phyloP scores from a whole-genome alignment of 129 eudicot genomes.

The Flaveria linearis region DNA sequence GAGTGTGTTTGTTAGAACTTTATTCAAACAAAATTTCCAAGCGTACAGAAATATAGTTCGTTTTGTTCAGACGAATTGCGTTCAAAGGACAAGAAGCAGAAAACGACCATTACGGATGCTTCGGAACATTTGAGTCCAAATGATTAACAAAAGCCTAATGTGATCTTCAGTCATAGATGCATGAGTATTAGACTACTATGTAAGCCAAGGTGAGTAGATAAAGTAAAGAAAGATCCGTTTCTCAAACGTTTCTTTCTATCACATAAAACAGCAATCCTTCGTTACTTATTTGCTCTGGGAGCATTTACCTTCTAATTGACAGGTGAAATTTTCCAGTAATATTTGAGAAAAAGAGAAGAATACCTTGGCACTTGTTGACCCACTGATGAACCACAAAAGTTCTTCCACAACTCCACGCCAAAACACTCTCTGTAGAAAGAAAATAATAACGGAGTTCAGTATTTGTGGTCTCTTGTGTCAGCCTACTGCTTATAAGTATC shows the following conservation, averaged over 20 bases:
- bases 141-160: constrained; percentile 11
- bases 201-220: background rate
- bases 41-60: background rate
- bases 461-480: background rate
- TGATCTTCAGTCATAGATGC: constrained; percentile 4
- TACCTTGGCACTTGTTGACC: constrained; percentile 94
- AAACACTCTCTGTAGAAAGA: constrained; percentile 63
- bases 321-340: constrained; percentile 15
- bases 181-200: background rate
- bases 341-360: background rate
- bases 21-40: constrained; percentile 1
- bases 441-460: background rate
- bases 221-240: background rate
- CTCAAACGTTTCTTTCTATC: background rate
- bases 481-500: background rate
- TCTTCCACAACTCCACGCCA: constrained; percentile 99
- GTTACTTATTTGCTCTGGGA: constrained; percentile 3
- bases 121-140: constrained; percentile 5
- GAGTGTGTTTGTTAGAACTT: background rate
- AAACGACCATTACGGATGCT: background rate
- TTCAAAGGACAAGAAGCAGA: background rate
- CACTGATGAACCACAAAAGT: constrained; percentile 96
- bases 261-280: background rate
- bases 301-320: background rate
- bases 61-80: background rate